Conservation (phyloP, 176 grass and related monocot genomes). For the Neostapfia colusana region DNA sequence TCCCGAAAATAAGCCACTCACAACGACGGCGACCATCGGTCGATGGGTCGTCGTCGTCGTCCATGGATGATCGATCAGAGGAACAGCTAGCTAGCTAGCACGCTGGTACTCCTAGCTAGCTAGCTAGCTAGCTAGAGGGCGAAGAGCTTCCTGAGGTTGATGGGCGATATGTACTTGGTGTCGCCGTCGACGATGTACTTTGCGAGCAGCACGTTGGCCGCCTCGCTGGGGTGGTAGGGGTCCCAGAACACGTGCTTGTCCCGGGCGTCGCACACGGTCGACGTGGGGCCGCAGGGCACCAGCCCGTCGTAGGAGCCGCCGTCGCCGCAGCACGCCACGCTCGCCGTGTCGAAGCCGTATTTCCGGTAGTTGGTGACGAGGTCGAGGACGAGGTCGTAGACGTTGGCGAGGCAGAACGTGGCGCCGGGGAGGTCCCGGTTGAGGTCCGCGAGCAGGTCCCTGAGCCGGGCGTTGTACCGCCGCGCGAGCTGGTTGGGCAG, state of each 20-base stretch:
- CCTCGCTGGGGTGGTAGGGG: constrained; percentile 88
- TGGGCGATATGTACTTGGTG: constrained; percentile 70
- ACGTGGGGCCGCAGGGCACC: constrained; percentile 71
- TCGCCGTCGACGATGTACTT: constrained; percentile 87
- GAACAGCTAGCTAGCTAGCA: background rate
- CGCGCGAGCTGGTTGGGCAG: constrained; percentile 76
- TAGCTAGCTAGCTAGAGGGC: constrained; percentile 32
- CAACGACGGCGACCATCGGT: background rate
- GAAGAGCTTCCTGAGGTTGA: constrained; percentile 74
- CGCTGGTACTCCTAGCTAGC: too few species aligned
- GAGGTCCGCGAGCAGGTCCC: constrained; percentile 66
- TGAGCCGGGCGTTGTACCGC: constrained; percentile 60
- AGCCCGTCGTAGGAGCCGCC: constrained; percentile 71
- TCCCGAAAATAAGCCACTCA: background rate
- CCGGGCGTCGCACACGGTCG: constrained; percentile 63
- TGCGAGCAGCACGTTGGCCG: constrained; percentile 66
- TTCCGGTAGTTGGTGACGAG: constrained; percentile 58
- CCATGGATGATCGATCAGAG: too few species aligned
- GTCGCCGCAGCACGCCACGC: constrained; percentile 73
- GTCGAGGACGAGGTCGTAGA: constrained; percentile 82
- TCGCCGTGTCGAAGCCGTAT: constrained; percentile 75
- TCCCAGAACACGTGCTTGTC: constrained; percentile 79
- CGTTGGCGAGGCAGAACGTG: constrained; percentile 81
- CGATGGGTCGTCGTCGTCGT: background rate
- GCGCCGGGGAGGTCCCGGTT: constrained; percentile 59